A percentile compares a stretch with the other conserved stretches of the same genome.
phyloP scores from a whole-genome alignment of 1,284 basidiomycete species.

The Leccinum subrobustum region DNA sequence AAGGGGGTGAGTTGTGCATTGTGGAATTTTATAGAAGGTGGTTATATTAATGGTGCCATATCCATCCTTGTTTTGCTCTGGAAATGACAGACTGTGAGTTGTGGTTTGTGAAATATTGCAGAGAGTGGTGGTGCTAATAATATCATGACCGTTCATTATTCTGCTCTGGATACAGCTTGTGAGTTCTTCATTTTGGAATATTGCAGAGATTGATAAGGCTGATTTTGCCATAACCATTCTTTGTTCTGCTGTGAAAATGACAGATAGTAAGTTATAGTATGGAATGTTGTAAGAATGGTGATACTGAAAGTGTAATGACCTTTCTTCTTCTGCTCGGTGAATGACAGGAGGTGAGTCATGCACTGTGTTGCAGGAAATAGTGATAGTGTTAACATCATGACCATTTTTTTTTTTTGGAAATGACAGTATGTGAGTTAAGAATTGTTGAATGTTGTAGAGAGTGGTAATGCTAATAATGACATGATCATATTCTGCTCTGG shows the following conservation, averaged over 20 bases:
- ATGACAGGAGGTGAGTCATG: neutral
- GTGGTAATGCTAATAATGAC: no score
- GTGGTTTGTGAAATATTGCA: neutral
- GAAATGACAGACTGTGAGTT: neutral
- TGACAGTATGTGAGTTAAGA: no score
- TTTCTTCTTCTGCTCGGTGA: neutral
- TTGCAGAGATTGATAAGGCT: neutral
- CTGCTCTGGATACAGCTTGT: neutral
- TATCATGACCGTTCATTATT: neutral
- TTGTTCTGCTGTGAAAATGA: neutral
- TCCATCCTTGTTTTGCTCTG: neutral
- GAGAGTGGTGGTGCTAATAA: neutral
- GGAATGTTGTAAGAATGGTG: neutral
- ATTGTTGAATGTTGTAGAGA: no score
- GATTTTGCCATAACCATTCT: neutral
- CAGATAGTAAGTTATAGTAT: neutral
- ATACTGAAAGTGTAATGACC: neutral
- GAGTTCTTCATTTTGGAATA: neutral
- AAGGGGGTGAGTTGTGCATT: neutral
- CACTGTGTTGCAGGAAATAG: neutral
- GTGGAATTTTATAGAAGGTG: neutral
- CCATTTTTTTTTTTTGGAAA: neutral
- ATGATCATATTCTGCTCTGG: no score
- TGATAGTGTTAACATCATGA: neutral
- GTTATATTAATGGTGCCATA: neutral